Percentiles rank a stretch among this genome's conserved stretches.
phyloP scores from a whole-genome alignment of 2,329 filamentous ascomycete genomes.

The Stachybotrys echinatus region DNA sequence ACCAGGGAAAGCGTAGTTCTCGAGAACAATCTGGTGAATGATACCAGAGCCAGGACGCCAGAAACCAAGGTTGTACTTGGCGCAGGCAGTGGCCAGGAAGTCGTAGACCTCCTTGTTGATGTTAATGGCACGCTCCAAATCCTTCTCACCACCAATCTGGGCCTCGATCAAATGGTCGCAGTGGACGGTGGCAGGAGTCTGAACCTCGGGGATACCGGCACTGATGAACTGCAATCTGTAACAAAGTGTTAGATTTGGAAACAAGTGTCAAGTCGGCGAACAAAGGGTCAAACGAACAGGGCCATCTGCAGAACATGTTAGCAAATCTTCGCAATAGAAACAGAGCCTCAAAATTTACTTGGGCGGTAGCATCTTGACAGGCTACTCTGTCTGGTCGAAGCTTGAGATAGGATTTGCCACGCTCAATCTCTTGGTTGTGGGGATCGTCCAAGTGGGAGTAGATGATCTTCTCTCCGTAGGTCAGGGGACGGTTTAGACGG shows the following conservation, averaged over 20 bases:
- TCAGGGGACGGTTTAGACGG: conserved; percentile 88
- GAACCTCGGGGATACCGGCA: conserved; percentile 90
- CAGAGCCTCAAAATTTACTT: conserved; percentile 99
- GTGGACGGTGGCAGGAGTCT: conserved; percentile 93
- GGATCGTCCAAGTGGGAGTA: conserved; percentile 99
- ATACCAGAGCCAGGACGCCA: conserved; percentile 98
- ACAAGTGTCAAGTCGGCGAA: no score
- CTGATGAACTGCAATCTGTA: conserved; percentile 99
- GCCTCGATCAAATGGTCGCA: conserved; percentile 99
- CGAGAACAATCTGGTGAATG: conserved; percentile 96
- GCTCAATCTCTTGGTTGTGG: conserved; percentile 92
- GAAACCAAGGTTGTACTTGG: conserved; percentile 99
- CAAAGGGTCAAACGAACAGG: no score
- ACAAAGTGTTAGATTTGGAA: no score
- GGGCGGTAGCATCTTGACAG: conserved; percentile 98
- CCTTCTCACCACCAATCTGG: conserved; percentile 86
- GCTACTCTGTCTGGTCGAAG: conserved; percentile 95
- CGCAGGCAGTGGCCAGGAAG: conserved; percentile 88
- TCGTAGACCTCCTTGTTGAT: conserved; percentile 99
- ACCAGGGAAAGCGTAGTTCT: conserved; percentile 99
- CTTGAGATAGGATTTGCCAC: conserved; percentile 92
- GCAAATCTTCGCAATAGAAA: no score
- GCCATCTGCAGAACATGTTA: no score
- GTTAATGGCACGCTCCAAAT: conserved; percentile 81
- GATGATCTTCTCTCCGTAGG: conserved; percentile 96